Base-by-base conservation (phyloP, 2,329 filamentous ascomycete genomes). In the Cryphonectria naterciae region DNA sequence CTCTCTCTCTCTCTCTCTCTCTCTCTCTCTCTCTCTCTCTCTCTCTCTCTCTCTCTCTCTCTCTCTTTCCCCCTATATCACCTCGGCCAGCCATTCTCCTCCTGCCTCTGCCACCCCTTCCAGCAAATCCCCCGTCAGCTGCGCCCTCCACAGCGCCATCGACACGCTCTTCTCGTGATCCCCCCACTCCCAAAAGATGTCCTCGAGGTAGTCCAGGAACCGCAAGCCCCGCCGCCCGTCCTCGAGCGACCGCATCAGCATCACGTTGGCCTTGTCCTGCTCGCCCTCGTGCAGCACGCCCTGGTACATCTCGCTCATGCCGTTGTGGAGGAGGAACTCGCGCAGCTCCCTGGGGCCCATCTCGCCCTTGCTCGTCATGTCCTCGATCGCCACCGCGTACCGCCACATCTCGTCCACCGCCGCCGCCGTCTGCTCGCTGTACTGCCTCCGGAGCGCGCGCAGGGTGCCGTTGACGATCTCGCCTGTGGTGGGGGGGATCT, bases 91-190 rank as follows among this genome's bases (percentile, higher is more conserved):
- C 37, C 10, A 10, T 37, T 37, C 6, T 39, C 1, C 37, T 39
- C 37, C 37, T 39, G 37, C 37, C 2, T 11, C 37, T 39, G 37
- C 37, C 2, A 10, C 10, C 37, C 37, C 37, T 10, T 13, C 37
- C 37, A 39, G 67, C 65, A 71, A 60, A 72, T 73, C 52, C 32
- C 49, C 41, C 3, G 46, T 49, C 25, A 8, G 17, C n/a, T 56
- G 15, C 43, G 28, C 64, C 22, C 43, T 35, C 64, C 64, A 66
- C n/a, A 39, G 32, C 8, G 46, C 64, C 28, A 56, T 56, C 46
- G 25, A 8, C 5, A 17, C 32, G 5, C 46, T 22, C 49, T 43
- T 54, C 22, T 56, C 64, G 2, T 54, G 17, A 7, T 54, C 37
- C 11, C 63, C 64, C 64, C 64, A 66, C 32, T 25, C 43, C 43